These are phyloP conservation scores for Fusarium coffeatum DNA, from an alignment of 2,329 filamentous ascomycete genomes.

Conservation along the genomic window DNA sequence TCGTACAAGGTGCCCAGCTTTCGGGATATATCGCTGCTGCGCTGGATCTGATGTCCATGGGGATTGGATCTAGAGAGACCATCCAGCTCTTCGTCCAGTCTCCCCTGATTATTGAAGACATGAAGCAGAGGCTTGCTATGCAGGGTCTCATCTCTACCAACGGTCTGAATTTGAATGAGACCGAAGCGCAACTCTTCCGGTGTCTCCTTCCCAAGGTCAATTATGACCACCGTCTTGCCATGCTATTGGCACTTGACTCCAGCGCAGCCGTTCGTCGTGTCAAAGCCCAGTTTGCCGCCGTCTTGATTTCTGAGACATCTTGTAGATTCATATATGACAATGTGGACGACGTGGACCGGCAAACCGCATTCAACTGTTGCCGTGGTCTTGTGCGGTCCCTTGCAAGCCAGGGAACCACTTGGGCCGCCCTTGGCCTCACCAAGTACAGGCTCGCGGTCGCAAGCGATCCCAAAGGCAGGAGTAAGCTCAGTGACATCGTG, in stretches of 20 bases:
- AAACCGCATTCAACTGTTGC: too few species aligned
- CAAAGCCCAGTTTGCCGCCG: background rate
- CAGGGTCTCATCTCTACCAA: background rate
- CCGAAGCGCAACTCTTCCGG: background rate
- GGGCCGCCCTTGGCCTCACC: too few species aligned
- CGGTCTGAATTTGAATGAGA: background rate
- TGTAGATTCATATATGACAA: too few species aligned
- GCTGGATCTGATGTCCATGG: background rate
- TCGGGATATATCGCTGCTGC: background rate
- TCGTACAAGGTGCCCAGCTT: background rate
- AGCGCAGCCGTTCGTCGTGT: background rate
- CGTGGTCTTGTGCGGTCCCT: too few species aligned
- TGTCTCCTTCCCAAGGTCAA: background rate
- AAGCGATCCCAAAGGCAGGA: too few species aligned
- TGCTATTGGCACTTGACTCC: background rate
- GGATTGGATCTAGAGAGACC: too few species aligned
- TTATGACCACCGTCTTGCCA: conserved; percentile 1
- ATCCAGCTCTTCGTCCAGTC: background rate
- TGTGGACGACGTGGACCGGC: too few species aligned
- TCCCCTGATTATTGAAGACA: background rate
- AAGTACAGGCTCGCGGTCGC: too few species aligned
- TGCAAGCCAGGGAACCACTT: too few species aligned
- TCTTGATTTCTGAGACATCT: background rate
- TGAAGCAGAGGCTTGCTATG: background rate
- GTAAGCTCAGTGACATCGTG: too few species aligned